Base-by-base conservation (phyloP, 2,329 filamentous ascomycete species). In the Mycosphaerelloides madeirae region DNA sequence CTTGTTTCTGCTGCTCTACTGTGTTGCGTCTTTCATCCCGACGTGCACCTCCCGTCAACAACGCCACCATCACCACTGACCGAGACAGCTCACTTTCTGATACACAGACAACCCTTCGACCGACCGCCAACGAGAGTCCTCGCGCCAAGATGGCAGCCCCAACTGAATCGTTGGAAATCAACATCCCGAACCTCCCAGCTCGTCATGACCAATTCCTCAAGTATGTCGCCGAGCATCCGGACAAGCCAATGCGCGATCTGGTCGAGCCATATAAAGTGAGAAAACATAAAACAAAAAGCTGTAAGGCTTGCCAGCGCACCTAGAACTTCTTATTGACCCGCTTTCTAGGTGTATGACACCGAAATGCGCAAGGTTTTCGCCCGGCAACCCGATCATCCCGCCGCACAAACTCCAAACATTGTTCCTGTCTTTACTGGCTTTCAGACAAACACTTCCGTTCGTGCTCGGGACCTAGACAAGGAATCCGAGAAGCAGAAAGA, bases 281-380 rank as follows among this genome's bases (percentile, higher is more conserved):
- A n/a, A n/a, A n/a, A n/a, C n/a, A n/a, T n/a, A n/a, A n/a, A n/a
- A n/a, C n/a, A n/a, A n/a, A n/a, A n/a, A n/a, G n/a, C n/a, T n/a
- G n/a, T n/a, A n/a, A n/a, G n/a, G n/a, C n/a, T n/a, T n/a, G n/a
- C n/a, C n/a, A n/a, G n/a, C n/a, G n/a, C n/a, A n/a, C n/a, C n/a
- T n/a, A n/a, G n/a, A n/a, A n/a, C n/a, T n/a, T n/a, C n/a, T n/a
- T n/a, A n/a, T n/a, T n/a, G n/a, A n/a, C n/a, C n/a, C n/a, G n/a
- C n/a, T n/a, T n/a, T n/a, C n/a, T n/a, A n/a, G n/a, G n/a, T 76
- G 42, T 87, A 82, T 54, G 85, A 89, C 62, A 73, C 78, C 36
- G 73, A 77, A 48, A 69, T 88, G 40, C 79, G 85, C 34, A 75
- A 82, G 50, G 58, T 84, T 14, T 88, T 81, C 57, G 84, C 84